A percentile compares a stretch with the other conserved stretches of the same genome.
These are phyloP conservation scores for Mixia osmundae DNA, from an alignment of 1,284 basidiomycete genomes.

Conservation along the genomic window DNA sequence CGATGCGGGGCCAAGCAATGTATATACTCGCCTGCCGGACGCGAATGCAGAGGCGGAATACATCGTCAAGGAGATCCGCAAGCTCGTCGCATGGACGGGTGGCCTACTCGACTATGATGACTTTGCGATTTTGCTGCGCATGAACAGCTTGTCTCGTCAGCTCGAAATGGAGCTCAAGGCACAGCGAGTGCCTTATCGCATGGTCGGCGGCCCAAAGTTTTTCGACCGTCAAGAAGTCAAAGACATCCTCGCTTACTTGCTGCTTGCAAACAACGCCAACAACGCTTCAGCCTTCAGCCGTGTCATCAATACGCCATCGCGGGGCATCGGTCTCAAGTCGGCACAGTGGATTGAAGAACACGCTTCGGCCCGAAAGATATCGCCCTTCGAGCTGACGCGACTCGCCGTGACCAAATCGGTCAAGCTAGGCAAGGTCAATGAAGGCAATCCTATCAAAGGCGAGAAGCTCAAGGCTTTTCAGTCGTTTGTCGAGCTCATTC, in stretches of 20 bases:
- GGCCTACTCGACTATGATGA: slow-evolving; percentile 48
- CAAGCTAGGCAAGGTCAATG: too few relatives aligned
- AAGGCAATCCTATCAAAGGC: too few relatives aligned
- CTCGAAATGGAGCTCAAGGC: slow-evolving; percentile 57
- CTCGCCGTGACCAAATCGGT: too few relatives aligned
- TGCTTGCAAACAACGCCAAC: slow-evolving; percentile 55
- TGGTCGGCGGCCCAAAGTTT: slow-evolving; percentile 65
- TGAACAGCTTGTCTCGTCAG: slow-evolving; percentile 53
- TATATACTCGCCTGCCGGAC: slow-evolving; percentile 28
- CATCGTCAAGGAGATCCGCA: slow-evolving; percentile 57
- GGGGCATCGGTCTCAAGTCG: slow-evolving; percentile 50
- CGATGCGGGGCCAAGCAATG: slow-evolving; percentile 32
- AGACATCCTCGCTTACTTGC: slow-evolving; percentile 66
- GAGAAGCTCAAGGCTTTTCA: slow-evolving; percentile 38
- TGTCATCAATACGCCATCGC: slow-evolving; percentile 47
- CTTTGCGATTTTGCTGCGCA: slow-evolving; percentile 57
- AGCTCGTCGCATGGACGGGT: slow-evolving; percentile 46
- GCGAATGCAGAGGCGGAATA: slow-evolving; percentile 37
- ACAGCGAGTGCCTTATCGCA: slow-evolving; percentile 47
- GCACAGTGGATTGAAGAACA: too few relatives aligned
- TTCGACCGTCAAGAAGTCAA: slow-evolving; percentile 67
- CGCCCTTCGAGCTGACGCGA: too few relatives aligned
- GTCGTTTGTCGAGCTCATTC: slow-evolving; percentile 23
- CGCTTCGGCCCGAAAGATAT: too few relatives aligned
- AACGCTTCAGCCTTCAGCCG: slow-evolving; percentile 56